Percentiles rank a stretch among this genome's conserved stretches.
Conservation (phyloP, 1,139 yeast species). For the Nakaseomyces sp. region DNA sequence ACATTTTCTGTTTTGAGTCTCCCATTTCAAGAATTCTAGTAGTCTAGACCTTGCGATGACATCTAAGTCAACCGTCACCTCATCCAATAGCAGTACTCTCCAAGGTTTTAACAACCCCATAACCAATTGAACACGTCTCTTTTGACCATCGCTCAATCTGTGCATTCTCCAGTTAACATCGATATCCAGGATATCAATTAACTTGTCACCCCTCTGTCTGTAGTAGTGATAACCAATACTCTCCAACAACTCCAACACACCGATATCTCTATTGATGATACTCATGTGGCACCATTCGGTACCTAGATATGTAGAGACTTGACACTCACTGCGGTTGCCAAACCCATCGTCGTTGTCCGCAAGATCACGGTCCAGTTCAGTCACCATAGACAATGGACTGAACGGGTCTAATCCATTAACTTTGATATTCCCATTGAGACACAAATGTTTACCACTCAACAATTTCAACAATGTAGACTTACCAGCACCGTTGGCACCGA, state of each 20-base stretch:
- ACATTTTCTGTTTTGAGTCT: conserved; percentile 58
- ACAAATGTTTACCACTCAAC: conserved; percentile 84
- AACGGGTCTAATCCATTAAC: conserved; percentile 87
- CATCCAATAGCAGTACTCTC: conserved; percentile 76
- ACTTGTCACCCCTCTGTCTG: conserved; percentile 65
- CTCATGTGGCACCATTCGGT: conserved; percentile 97
- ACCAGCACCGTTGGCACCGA: conserved; percentile 98
- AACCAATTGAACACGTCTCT: conserved; percentile 84
- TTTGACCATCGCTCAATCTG: conserved; percentile 84
- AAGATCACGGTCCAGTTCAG: not conserved
- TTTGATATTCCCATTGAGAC: conserved; percentile 54
- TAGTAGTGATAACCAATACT: conserved; percentile 76
- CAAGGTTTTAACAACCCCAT: conserved; percentile 93
- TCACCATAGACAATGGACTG: conserved; percentile 32
- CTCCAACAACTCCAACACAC: conserved; percentile 66
- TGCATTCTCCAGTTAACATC: conserved; percentile 91
- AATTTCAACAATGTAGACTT: conserved; percentile 79
- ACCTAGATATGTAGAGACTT: conserved; percentile 79
- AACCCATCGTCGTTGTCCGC: conserved; percentile 23
- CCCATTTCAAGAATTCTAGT: conserved; percentile 57
- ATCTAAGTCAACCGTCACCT: conserved; percentile 92
- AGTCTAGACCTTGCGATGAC: conserved; percentile 78
- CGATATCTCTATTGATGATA: conserved; percentile 81
- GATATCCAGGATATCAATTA: conserved; percentile 70
- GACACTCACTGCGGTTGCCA: conserved; percentile 30